Base-by-base conservation (phyloP, 768 basidiomycete species). In the Tephrocybe rancida region DNA sequence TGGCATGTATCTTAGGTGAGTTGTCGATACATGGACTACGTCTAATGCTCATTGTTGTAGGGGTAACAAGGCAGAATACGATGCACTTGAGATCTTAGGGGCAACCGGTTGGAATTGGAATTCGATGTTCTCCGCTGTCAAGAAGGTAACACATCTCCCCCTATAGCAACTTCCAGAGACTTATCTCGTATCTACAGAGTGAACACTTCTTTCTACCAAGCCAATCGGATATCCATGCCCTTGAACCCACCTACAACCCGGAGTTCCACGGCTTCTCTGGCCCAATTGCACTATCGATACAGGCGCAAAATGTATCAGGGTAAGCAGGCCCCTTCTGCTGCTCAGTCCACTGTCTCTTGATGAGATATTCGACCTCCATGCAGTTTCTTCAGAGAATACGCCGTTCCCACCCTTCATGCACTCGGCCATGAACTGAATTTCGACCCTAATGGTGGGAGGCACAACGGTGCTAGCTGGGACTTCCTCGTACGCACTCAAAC, bases 71-170 rank as follows among this genome's bases (percentile, higher is more conserved):
- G 44, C 52, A 7, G 58, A 59, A 24, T 59, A 59, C 19, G 57
- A 59, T 38, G 54, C 41, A 6, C 21, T 59, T 8, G 53, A 59
- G 34, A 52, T 30, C 10, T 38, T 59, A 19, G 57, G 57, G 9
- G 57, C 41, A 6, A 59, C 37, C 6, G 57, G 53, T 2, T 58
- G 57, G 57, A 58, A 59, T 41, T 59, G 54, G 57, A 19, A 55
- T 3, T 45, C 54, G 9, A 42, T 55, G 46, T 55, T 59, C 26
- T 26, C 57, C 9, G 57, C 57, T 29, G 46, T 55, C 5, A 55
- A 55, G 37, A 59, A 59, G 42, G 54, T 48, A 11, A 10, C 38
- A 11, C 7, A 8, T 22, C 26, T 16, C 21, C 19, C n/a, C 3
- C 25, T n/a, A 22, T 37, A 21, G 14, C 16, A 24, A 27, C 9